A percentile compares a stretch with the other conserved stretches of the same genome.
Evolutionary conservation across 1,284 basidiomycete species (phyloP).

Genomic region (Pterulicium gracile): DNA sequence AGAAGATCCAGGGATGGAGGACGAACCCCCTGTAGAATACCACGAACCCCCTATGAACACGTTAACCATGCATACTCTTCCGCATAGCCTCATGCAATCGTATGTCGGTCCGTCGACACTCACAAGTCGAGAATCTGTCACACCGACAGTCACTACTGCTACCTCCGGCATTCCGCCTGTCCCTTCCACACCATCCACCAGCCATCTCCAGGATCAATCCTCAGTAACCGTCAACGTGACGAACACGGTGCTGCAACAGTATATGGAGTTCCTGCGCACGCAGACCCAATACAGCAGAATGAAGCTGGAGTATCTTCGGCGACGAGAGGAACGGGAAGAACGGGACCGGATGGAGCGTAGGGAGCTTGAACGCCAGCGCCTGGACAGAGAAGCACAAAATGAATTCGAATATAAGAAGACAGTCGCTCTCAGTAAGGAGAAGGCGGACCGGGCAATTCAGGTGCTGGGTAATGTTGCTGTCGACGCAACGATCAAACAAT

Average conservation of each 20-base stretch:
- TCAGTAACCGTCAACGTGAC: conserved; percentile 41
- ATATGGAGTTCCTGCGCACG: conserved; percentile 43
- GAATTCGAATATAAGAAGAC: conserved; percentile 44
- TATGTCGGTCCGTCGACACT: no score
- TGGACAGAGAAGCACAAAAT: conserved; percentile 36
- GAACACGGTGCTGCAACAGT: conserved; percentile 44
- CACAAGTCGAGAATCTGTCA: no score
- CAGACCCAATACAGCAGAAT: conserved; percentile 48
- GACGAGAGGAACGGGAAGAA: conserved; percentile 53
- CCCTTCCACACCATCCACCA: conserved; percentile 10
- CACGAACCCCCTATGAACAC: no score
- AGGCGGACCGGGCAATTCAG: conserved; percentile 47
- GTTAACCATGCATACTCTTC: no score
- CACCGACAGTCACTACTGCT: no score
- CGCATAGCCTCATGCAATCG: no score
- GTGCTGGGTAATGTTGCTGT: not conserved
- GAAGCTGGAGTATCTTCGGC: conserved; percentile 52
- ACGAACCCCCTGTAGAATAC: no score
- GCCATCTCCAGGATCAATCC: conserved; percentile 21
- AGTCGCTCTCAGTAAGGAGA: conserved; percentile 41
- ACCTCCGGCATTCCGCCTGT: no score
- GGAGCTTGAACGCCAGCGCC: conserved; percentile 33
- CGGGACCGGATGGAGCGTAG: conserved; percentile 36
- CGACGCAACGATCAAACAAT: not conserved
- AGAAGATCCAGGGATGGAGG: no score